phyloP scores from a whole-genome alignment of 2,329 filamentous ascomycete species.

The Geosmithia morbida region DNA sequence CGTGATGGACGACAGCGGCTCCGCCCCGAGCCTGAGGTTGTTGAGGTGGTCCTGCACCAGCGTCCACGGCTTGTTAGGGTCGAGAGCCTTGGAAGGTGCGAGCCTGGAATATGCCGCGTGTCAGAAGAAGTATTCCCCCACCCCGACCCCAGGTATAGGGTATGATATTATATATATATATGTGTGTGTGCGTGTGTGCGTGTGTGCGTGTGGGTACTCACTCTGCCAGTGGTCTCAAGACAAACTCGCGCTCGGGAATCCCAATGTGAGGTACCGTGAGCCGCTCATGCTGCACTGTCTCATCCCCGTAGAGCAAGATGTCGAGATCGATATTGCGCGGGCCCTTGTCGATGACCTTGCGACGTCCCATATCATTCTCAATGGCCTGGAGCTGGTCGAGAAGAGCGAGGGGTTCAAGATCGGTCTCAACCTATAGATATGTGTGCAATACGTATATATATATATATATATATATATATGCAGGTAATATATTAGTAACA shows the following conservation, averaged over 20 bases:
- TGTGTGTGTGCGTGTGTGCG: too few species aligned
- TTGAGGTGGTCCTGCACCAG: slow-evolving; percentile 46
- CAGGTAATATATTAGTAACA: too few species aligned
- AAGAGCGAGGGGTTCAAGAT: slow-evolving; percentile 57
- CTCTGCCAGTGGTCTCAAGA: slow-evolving; percentile 75
- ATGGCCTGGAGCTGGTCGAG: slow-evolving; percentile 74
- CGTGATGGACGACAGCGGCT: slow-evolving; percentile 42
- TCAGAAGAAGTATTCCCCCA: too few species aligned
- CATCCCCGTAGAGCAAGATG: slow-evolving; percentile 67
- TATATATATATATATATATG: too few species aligned
- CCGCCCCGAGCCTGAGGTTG: slow-evolving; percentile 31
- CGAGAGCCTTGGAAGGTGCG: slow-evolving; percentile 37
- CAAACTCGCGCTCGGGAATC: slow-evolving; percentile 87
- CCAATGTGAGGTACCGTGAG: slow-evolving; percentile 74
- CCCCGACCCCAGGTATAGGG: too few species aligned
- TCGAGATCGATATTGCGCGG: slow-evolving; percentile 92
- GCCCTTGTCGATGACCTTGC: slow-evolving; percentile 82
- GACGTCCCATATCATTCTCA: slow-evolving; percentile 63
- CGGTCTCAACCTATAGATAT: slow-evolving; percentile 58
- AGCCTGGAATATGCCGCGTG: too few species aligned
- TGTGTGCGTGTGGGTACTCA: slow-evolving; percentile 23
- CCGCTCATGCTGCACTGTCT: slow-evolving; percentile 50
- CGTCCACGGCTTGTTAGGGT: slow-evolving; percentile 42
- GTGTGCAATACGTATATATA: too few species aligned
- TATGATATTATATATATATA: too few species aligned